Evolutionary conservation across 2,329 filamentous ascomycete genomes (phyloP), one percentile per base, ranked within the genome.

Genomic region (Fusarium sp.): DNA sequence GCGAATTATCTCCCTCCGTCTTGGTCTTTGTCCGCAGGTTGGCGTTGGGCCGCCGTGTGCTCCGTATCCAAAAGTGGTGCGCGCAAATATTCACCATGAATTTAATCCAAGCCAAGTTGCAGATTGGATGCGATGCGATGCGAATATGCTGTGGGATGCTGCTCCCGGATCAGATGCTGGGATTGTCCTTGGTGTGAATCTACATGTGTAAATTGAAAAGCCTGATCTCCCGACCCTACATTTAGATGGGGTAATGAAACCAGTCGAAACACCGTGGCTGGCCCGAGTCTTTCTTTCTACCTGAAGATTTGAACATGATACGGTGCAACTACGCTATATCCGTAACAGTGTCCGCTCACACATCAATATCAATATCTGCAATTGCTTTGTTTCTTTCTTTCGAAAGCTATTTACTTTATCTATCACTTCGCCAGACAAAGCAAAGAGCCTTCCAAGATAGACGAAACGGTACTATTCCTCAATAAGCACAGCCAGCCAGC

Each of bases 401-500:
- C 14, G 39, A 25, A 25, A 25, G 8, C 23, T 25, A 25, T 37
- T 19, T 19, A 19, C 19, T 19, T 19, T 29, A 27, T 33, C 11
- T 15, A 29, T 25, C 9, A 33, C 4, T 19, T 32, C 3, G 25
- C 15, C 9, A 33, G 14, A 36, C 13, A 33, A 35, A 35, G 43
- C 48, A 57, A 56, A 49, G 19, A 21, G 39, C 36, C 36, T 23
- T n/a, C 32, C 32, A 37, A 56, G 56, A 59, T 59, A 59, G 43
- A 58, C 56, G 51, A 60, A 44, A 47, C 42, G 47, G 37, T 56
- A 11, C 61, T 64, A 57, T 60, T 51, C 59, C 41, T 41, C 13
- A 59, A 52, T 10, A 23, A 61, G 55, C 49, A 42, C 60, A 63
- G 25, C 54, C 50, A 63, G 61, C 61, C 60, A 63, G 61, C 61